Conservation (phyloP, 2,329 filamentous ascomycete species). For the Tolypocladium paradoxum region DNA sequence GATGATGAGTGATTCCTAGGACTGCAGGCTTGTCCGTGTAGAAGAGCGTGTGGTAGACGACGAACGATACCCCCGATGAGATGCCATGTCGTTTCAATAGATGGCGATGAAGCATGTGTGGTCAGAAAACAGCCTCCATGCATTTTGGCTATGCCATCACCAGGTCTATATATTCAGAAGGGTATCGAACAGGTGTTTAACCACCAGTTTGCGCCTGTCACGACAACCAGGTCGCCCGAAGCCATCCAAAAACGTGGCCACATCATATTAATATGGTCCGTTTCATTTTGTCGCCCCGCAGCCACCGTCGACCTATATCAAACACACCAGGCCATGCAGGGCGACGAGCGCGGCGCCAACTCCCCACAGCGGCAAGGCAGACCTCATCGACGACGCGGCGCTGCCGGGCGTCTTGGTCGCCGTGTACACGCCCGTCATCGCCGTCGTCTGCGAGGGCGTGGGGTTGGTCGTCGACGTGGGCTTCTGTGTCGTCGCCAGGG, state of each 20-base stretch:
- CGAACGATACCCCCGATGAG: slow-evolving; percentile 5
- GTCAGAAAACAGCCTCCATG: background rate
- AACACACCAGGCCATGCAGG: background rate
- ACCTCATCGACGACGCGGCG: background rate
- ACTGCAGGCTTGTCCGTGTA: background rate
- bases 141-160: background rate
- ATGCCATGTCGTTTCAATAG: background rate
- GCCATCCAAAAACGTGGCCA: background rate
- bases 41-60: background rate
- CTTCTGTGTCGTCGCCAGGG: slow-evolving; percentile 18
- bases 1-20: background rate
- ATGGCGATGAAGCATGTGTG: background rate
- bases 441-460: slow-evolving; percentile 8
- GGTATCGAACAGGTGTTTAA: background rate
- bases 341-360: background rate
- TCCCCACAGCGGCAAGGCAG: background rate
- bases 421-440: slow-evolving; percentile 22
- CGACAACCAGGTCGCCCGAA: background rate
- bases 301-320: background rate
- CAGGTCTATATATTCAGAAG: background rate
- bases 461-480: slow-evolving; percentile 10
- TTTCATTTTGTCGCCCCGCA: background rate
- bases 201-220: background rate
- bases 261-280: background rate
- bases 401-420: slow-evolving; percentile 20